Evolutionary conservation across 192 early-diverging fungal species (phyloP).

Genomic region (Gigaspora rosea): DNA sequence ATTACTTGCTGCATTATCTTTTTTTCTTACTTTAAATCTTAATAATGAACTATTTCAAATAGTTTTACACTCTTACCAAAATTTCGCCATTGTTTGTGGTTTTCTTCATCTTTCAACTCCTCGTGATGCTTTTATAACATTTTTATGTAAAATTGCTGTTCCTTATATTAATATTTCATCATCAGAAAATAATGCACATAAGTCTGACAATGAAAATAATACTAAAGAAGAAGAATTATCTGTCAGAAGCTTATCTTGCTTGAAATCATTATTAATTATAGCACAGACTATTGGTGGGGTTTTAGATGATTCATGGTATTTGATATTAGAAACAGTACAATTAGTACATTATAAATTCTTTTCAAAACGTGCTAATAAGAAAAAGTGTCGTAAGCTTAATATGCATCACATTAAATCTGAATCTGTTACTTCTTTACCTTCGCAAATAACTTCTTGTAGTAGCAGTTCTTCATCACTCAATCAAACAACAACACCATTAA

Average conservation of each 20-base stretch:
- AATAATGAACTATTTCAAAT: conserved; percentile 83
- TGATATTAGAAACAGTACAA: conserved; percentile 86
- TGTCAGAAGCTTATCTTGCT: conserved; percentile 75
- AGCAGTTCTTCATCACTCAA: conserved; percentile 21
- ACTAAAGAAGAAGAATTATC: conserved; percentile 44
- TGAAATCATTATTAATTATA: conserved; percentile 71
- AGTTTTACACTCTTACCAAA: conserved; percentile 68
- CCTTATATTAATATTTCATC: conserved; percentile 50
- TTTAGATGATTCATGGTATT: conserved; percentile 86
- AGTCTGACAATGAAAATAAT: background rate
- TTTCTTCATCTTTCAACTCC: conserved; percentile 77
- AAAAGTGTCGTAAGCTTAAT: conserved; percentile 42
- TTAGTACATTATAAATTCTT: conserved; percentile 78
- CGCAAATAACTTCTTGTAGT: background rate
- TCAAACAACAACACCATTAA: conserved; percentile 24
- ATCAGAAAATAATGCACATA: conserved; percentile 30
- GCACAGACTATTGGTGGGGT: conserved; percentile 72
- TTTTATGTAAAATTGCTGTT: conserved; percentile 80
- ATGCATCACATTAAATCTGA: conserved; percentile 12
- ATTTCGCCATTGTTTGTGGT: conserved; percentile 78
- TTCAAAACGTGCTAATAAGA: conserved; percentile 41
- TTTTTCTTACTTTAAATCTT: conserved; percentile 71
- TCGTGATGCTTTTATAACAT: conserved; percentile 82
- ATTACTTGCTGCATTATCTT: conserved; percentile 74
- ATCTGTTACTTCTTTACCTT: conserved; percentile 32